Evolutionary conservation across 2,329 filamentous ascomycete genomes (phyloP), one percentile per base, ranked within the genome.

Genomic region (Karstenula rhodostoma): DNA sequence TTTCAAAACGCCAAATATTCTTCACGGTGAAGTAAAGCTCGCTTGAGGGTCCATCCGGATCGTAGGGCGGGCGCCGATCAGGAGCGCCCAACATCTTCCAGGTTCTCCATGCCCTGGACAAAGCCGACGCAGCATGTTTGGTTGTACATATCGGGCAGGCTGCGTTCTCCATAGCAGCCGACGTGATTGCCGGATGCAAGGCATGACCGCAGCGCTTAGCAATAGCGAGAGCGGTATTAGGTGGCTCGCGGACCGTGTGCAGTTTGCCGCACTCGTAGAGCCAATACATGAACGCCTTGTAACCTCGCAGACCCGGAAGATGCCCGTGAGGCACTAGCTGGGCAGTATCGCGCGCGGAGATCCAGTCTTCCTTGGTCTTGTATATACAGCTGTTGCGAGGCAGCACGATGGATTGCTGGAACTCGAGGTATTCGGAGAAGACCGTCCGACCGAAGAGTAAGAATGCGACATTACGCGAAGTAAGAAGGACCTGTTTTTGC

Each of bases 341-440:
- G 9, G 23, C 22, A 10, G 7, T 15, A 6, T 19, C 17, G 51
- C 51, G 17, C n/a, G 37, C 25, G 6, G 19, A 9, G 3, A 27
- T 12, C 51, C 51, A 54, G 33, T 44, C n/a, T 32, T 32, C 25
- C 9, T 17, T 8, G 19, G 8, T n/a, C 9, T 10, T 19, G 22
- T 42, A 52, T 15, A 52, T 22, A n/a, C 23, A 15, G 22, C 22
- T 43, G 42, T 12, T 29, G 15, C 15, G n/a, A 15, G 40, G 27
- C 1, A 22, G 9, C 4, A 22, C 33, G 25, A 54, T 54, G 5
- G 25, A 32, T 2, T 13, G 1, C 12, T 54, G 51, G 15, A 32
- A 54, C 23, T 27, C 10, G 6, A 27, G 51, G 37, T 54, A 54
- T 17, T 44, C 37, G 37, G 51, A 29, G 51, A 44, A 54, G 22